phyloP scores from a whole-genome alignment of 2,329 filamentous ascomycete species.

The Sporothrix sp. region DNA sequence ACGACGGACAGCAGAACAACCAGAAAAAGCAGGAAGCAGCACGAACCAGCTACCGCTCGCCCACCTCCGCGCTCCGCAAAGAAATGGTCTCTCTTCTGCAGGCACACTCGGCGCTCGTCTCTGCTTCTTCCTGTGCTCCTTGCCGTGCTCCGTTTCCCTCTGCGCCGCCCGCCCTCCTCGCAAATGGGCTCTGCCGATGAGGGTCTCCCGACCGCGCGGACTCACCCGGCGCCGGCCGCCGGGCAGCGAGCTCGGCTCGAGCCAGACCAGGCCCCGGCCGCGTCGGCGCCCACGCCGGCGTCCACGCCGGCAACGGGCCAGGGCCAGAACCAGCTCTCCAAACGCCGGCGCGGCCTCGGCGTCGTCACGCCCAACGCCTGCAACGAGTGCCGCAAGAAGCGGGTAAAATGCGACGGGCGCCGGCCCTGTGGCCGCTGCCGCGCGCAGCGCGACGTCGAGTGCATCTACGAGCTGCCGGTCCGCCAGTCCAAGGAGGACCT shows the following conservation, averaged over 20 bases:
- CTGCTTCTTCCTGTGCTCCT: no score
- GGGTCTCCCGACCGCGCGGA: neutral
- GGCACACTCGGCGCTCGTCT: no score
- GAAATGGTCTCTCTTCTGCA: no score
- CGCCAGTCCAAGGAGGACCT: conserved; percentile 55
- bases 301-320: neutral
- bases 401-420: conserved; percentile 54
- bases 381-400: conserved; percentile 52
- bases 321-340: conserved; percentile 20
- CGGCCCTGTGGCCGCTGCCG: conserved; percentile 47
- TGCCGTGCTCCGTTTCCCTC: no score
- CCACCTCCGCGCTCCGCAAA: no score
- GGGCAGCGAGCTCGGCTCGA: conserved; percentile 4
- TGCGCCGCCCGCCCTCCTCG: no score
- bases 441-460: conserved; percentile 44
- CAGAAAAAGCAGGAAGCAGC: no score
- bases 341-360: conserved; percentile 44
- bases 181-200: conserved; percentile 7
- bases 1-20: no score
- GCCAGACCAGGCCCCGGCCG: neutral
- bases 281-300: no score
- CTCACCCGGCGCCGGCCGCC: neutral
- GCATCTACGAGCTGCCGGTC: conserved; percentile 52
- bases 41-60: no score
- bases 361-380: conserved; percentile 52